These are phyloP conservation scores for Saccharomycopsis javanensis DNA, from an alignment of 805 yeast genomes.

Conservation along the genomic window DNA sequence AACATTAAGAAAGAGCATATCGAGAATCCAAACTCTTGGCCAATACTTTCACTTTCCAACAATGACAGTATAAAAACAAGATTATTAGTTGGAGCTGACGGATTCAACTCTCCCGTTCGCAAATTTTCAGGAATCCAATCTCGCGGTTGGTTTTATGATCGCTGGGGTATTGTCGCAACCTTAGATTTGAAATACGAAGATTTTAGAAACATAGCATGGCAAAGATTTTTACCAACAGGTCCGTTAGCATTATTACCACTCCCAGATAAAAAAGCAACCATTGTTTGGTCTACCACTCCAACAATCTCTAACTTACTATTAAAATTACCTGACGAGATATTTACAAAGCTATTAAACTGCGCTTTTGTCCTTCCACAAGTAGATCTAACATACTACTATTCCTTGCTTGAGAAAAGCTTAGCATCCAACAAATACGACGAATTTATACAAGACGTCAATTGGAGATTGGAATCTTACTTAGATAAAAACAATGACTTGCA, in stretches of 20 bases:
- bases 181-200: slow-evolving; percentile 66
- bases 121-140: slow-evolving; percentile 71
- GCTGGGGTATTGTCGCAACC: slow-evolving; percentile 91
- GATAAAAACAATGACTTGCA: slow-evolving; percentile 40
- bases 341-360: slow-evolving; percentile 70
- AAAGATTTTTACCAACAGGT: slow-evolving; percentile 82
- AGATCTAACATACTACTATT: slow-evolving; percentile 66
- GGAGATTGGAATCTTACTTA: slow-evolving; percentile 48
- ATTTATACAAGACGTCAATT: slow-evolving; percentile 57
- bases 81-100: slow-evolving; percentile 90
- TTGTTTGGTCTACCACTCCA: slow-evolving; percentile 89
- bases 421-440: slow-evolving; percentile 28
- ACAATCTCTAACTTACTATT: slow-evolving; percentile 56
- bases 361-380: slow-evolving; percentile 70
- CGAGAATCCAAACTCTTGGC: slow-evolving; percentile 49
- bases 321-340: slow-evolving; percentile 48
- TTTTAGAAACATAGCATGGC: slow-evolving; percentile 75
- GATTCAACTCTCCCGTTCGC: slow-evolving; percentile 88
- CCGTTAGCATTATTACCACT: slow-evolving; percentile 88
- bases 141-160: slow-evolving; percentile 85
- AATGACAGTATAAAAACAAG: slow-evolving; percentile 61
- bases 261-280: slow-evolving; percentile 76
- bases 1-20: slow-evolving; percentile 31
- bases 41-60: slow-evolving; percentile 53
- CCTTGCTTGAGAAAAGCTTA: slow-evolving; percentile 29